phyloP scores from a whole-genome alignment of 176 grass and related monocot genomes.

The Neostapfia colusana region DNA sequence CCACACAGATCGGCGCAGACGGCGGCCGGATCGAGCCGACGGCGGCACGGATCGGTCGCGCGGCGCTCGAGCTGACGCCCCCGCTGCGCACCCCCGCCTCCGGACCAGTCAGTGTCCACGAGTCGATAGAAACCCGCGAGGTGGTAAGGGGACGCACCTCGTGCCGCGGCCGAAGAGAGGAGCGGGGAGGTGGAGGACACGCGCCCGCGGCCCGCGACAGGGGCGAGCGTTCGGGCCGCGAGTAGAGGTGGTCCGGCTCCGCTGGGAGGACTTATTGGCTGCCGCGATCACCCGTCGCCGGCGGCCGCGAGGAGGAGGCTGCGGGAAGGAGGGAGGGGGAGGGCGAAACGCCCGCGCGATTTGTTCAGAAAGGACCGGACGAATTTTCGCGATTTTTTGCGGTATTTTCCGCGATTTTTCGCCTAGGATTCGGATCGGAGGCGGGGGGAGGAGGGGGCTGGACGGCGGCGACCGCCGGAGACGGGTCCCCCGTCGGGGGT shows the following conservation, averaged over 20 bases:
- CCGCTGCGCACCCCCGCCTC: background rate
- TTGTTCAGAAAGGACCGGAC: conserved; percentile 39
- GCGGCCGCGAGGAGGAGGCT: conserved; percentile 19
- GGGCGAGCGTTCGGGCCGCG: conserved; percentile 30
- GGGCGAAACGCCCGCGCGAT: conserved; percentile 43
- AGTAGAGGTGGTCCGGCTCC: background rate
- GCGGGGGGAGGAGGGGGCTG: conserved; percentile 6
- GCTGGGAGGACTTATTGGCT: background rate
- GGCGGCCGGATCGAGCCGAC: conserved; percentile 48
- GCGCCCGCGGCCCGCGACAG: conserved; percentile 36
- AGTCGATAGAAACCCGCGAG: conserved; percentile 32
- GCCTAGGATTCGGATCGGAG: conserved; percentile 40
- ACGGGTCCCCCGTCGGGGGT: conserved; percentile 13
- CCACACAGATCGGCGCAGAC: conserved; percentile 40
- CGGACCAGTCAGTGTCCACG: background rate
- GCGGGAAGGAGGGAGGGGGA: conserved; percentile 18
- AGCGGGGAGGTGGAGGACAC: conserved; percentile 15
- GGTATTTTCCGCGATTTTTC: conserved; percentile 48
- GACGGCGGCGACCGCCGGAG: conserved; percentile 47
- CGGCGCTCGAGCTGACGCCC: conserved; percentile 12
- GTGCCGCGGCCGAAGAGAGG: conserved; percentile 38
- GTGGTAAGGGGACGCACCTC: conserved; percentile 54
- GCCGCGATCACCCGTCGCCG: conserved; percentile 41
- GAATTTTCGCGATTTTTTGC: conserved; percentile 41
- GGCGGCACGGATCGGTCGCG: conserved; percentile 44